phyloP scores from a whole-genome alignment of 2,329 filamentous ascomycete species.

The Monosporascus cannonballus region DNA sequence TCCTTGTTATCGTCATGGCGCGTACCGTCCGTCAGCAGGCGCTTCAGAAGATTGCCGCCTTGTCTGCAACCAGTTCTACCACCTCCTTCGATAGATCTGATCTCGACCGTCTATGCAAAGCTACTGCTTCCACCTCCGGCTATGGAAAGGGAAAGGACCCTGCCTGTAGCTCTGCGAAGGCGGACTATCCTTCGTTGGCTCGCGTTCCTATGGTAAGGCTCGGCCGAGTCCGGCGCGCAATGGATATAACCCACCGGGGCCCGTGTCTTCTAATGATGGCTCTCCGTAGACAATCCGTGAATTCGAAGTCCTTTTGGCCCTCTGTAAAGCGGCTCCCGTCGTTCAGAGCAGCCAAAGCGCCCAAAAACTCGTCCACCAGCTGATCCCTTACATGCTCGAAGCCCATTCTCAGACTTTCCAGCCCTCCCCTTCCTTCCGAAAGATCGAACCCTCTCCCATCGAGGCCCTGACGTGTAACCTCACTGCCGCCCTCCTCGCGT shows the following conservation, averaged over 20 bases:
- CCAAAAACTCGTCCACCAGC: constrained; percentile 68
- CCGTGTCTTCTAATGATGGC: constrained; percentile 10
- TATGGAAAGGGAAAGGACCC: constrained; percentile 37
- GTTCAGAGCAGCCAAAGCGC: constrained; percentile 67
- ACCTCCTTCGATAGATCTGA: constrained; percentile 56
- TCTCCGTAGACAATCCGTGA: constrained; percentile 69
- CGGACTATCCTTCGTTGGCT: constrained; percentile 36
- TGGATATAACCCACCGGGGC: not conserved
- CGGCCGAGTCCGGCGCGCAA: not conserved
- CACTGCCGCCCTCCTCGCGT: constrained; percentile 70
- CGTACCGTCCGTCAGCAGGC: constrained; percentile 56
- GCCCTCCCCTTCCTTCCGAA: constrained; percentile 74
- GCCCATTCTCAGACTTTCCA: constrained; percentile 73
- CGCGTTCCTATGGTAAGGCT: constrained; percentile 54
- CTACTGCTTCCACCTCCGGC: constrained; percentile 35
- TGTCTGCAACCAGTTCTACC: constrained; percentile 50
- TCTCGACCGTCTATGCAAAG: constrained; percentile 55
- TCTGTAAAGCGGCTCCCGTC: constrained; percentile 82
- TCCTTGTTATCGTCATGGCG: constrained; percentile 31
- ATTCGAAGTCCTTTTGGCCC: constrained; percentile 82
- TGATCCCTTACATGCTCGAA: constrained; percentile 81
- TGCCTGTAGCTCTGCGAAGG: constrained; percentile 42
- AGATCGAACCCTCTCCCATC: constrained; percentile 81
- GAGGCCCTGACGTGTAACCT: constrained; percentile 77
- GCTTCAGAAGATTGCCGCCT: constrained; percentile 58